A percentile compares a stretch with the other conserved stretches of the same genome.
These are phyloP conservation scores for Madurella fahalii DNA, from an alignment of 2,329 filamentous ascomycete species.

Conservation along the genomic window DNA sequence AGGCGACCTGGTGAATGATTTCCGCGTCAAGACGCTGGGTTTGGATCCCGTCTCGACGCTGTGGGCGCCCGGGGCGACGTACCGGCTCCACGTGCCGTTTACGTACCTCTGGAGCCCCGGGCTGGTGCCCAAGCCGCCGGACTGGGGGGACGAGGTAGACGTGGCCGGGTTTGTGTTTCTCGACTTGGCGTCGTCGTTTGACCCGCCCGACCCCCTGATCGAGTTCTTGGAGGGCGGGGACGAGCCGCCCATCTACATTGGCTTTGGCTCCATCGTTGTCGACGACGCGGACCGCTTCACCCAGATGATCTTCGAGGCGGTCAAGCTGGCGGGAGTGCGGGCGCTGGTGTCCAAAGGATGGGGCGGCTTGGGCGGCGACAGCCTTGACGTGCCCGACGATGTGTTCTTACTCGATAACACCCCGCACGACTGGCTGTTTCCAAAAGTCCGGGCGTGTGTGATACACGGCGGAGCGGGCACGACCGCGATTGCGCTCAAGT, in stretches of 20 bases:
- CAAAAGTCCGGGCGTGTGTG: slow-evolving; percentile 60
- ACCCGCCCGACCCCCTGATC: slow-evolving; percentile 52
- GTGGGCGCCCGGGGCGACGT: slow-evolving; percentile 71
- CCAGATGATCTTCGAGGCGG: slow-evolving; percentile 65
- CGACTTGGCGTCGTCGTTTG: slow-evolving; percentile 59
- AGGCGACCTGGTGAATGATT: slow-evolving; percentile 72
- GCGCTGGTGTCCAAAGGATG: slow-evolving; percentile 72
- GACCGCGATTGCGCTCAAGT: slow-evolving; percentile 69
- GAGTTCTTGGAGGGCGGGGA: slow-evolving; percentile 51
- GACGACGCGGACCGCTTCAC: slow-evolving; percentile 68
- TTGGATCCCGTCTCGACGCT: slow-evolving; percentile 71
- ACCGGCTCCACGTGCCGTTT: slow-evolving; percentile 69
- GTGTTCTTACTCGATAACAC: slow-evolving; percentile 70
- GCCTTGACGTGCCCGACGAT: slow-evolving; percentile 52
- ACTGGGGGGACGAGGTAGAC: slow-evolving; percentile 67
- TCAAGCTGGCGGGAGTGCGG: slow-evolving; percentile 61
- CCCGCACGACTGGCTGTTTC: slow-evolving; percentile 75
- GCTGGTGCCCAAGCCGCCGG: slow-evolving; percentile 61
- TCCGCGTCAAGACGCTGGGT: slow-evolving; percentile 63
- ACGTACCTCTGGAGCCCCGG: slow-evolving; percentile 69
- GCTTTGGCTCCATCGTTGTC: slow-evolving; percentile 72
- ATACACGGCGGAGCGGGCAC: slow-evolving; percentile 78
- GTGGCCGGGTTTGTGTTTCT: slow-evolving; percentile 77
- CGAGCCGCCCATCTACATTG: slow-evolving; percentile 65
- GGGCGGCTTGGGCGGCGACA: slow-evolving; percentile 63